These are phyloP conservation scores for Psilocybe cubensis DNA, from an alignment of 768 basidiomycete species.

Conservation along the genomic window DNA sequence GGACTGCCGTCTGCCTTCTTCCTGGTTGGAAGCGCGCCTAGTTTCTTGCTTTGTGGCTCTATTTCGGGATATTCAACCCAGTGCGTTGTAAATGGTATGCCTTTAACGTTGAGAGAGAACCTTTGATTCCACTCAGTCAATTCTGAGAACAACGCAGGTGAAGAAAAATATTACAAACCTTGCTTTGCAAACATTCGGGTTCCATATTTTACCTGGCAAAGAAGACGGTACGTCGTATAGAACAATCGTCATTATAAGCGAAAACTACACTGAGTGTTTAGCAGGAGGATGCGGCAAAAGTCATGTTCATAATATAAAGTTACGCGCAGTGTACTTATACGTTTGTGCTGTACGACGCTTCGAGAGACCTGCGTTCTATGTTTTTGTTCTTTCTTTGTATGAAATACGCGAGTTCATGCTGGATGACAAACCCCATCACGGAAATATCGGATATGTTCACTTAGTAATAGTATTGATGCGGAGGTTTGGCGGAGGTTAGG, in stretches of 20 bases:
- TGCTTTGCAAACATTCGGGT: neutral
- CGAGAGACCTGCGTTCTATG: neutral
- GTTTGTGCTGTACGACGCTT: neutral
- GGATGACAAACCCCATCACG: neutral
- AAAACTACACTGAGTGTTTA: neutral
- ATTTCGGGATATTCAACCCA: neutral
- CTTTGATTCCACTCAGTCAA: neutral
- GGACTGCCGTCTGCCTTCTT: constrained; percentile 31
- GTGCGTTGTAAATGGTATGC: neutral
- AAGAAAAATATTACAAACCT: neutral
- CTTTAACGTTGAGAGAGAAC: neutral
- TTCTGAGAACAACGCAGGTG: neutral
- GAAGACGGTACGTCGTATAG: neutral
- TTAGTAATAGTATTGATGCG: neutral
- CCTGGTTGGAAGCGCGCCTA: constrained; percentile 18
- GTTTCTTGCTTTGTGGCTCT: neutral
- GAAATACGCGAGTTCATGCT: neutral
- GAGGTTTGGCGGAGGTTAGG: too few relatives aligned
- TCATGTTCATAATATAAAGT: neutral
- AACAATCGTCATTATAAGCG: neutral
- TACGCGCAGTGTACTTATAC: neutral
- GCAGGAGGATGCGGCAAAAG: too few relatives aligned
- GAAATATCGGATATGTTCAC: neutral
- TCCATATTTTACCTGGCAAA: neutral
- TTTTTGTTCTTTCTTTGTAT: too few relatives aligned